These are phyloP conservation scores for Capsicum rhomboideum DNA, from an alignment of 257 asterid species.

Conservation along the genomic window DNA sequence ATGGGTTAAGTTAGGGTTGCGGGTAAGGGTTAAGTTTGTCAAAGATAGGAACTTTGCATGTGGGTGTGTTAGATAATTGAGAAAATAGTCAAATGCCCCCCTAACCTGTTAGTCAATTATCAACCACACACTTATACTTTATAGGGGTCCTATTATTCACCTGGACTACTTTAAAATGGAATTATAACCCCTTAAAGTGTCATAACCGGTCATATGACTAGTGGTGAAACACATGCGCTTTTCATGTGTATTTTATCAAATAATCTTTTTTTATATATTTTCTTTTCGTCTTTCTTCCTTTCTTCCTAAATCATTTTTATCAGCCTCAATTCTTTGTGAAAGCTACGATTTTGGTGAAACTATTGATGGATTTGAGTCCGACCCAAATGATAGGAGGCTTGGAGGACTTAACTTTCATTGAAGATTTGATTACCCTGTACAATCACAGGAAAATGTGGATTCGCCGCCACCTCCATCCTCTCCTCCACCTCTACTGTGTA, in stretches of 20 bases:
- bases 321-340: background rate
- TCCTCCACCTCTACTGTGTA: too few species aligned
- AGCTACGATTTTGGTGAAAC: background rate
- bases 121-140: too few species aligned
- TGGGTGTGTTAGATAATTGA: too few species aligned
- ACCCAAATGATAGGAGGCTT: background rate
- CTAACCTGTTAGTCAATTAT: too few species aligned
- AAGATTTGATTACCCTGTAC: background rate
- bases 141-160: background rate
- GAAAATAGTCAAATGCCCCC: background rate
- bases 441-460: background rate
- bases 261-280: too few species aligned
- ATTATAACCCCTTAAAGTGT: background rate
- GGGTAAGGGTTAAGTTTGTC: too few species aligned
- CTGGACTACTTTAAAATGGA: background rate
- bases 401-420: background rate
- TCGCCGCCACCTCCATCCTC: background rate
- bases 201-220: background rate
- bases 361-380: background rate
- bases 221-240: background rate
- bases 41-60: too few species aligned
- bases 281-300: background rate
- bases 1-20: too few species aligned
- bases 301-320: background rate
- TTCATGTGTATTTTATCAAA: background rate